phyloP scores from a whole-genome alignment of 2,329 filamentous ascomycete genomes.

The Sporothrix euskadiensis region DNA sequence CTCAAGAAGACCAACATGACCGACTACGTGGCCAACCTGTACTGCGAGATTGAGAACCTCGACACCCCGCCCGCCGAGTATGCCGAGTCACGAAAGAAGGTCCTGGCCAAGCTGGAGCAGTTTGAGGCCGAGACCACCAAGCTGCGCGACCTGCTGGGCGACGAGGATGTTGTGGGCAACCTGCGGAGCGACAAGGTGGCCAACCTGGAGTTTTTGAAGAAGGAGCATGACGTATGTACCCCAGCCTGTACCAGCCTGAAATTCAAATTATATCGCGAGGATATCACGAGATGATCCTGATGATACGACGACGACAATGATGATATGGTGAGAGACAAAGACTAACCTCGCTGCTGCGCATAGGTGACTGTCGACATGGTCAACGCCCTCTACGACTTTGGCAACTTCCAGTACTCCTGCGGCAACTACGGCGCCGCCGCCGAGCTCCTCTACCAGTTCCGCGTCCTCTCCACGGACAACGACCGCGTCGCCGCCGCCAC shows the following conservation, averaged over 20 bases:
- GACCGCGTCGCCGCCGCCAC: slow-evolving; percentile 95
- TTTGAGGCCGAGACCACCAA: slow-evolving; percentile 85
- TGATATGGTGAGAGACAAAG: background rate
- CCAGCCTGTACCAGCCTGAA: no score
- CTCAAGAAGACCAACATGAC: slow-evolving; percentile 99
- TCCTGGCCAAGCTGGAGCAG: slow-evolving; percentile 77
- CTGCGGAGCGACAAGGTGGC: slow-evolving; percentile 95
- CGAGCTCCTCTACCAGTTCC: slow-evolving; percentile 95
- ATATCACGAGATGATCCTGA: background rate
- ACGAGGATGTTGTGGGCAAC: slow-evolving; percentile 87
- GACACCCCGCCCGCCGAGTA: slow-evolving; percentile 80
- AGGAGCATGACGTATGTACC: slow-evolving; percentile 76
- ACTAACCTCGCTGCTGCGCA: background rate
- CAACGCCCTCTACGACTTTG: slow-evolving; percentile 91
- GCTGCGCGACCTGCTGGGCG: slow-evolving; percentile 81
- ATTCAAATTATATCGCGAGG: background rate
- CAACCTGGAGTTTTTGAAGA: slow-evolving; percentile 97
- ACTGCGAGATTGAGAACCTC: slow-evolving; percentile 83
- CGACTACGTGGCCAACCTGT: slow-evolving; percentile 90
- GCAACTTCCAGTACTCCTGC: slow-evolving; percentile 97
- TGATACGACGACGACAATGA: no score
- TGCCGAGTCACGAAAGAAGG: slow-evolving; percentile 83
- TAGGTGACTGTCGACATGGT: slow-evolving; percentile 95
- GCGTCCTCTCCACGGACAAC: slow-evolving; percentile 95
- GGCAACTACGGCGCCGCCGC: slow-evolving; percentile 88